Base-by-base conservation (phyloP, 768 basidiomycete species). In the Leccinum boreale region DNA sequence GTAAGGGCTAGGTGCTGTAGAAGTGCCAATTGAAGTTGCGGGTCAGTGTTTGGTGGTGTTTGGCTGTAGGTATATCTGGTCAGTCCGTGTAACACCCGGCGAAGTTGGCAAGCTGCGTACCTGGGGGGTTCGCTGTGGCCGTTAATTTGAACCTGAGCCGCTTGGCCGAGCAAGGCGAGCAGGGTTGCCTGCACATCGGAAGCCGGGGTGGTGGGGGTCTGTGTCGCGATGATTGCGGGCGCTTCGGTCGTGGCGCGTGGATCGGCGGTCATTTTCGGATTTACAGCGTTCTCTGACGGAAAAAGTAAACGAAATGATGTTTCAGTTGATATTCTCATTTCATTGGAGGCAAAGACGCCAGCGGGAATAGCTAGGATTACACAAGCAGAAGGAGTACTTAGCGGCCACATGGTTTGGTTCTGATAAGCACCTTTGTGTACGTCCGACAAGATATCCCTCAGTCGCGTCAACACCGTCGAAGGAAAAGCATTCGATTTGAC, bases 401-500 rank as follows among this genome's bases (percentile, higher is more conserved):
- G 87, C 89, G 85, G 85, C 85, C 81, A 85, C 76, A 79, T 73
- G 71, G 63, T 69, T 73, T 71, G 74, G 76, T 77, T 77, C 74
- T 76, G 80, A 86, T 91, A 92, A 83, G 89, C 90, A 94, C 91
- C 92, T 92, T 92, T 85, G 79, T 80, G 81, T 69, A 73, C 77
- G 70, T 79, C 83, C 75, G 81, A 83, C 74, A 91, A 73, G 72
- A 87, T 76, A 72, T 85, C 82, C 74, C 80, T 77, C 72, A 97
- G 79, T 64, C 85, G 87, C 60, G 85, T 77, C 68, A 95, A 77
- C 70, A 90, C 84, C 65, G 81, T 70, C 67, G 85, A 70, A 57
- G 94, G 88, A 77, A 99, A 99, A 50, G 96, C 96, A 74, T 80
- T 84, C 58, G 86, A 84, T 74, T 95, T 96, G 67, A 81, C 82